phyloP scores from a whole-genome alignment of 345 rosid genomes.

The Melaleuca quinquenervia region DNA sequence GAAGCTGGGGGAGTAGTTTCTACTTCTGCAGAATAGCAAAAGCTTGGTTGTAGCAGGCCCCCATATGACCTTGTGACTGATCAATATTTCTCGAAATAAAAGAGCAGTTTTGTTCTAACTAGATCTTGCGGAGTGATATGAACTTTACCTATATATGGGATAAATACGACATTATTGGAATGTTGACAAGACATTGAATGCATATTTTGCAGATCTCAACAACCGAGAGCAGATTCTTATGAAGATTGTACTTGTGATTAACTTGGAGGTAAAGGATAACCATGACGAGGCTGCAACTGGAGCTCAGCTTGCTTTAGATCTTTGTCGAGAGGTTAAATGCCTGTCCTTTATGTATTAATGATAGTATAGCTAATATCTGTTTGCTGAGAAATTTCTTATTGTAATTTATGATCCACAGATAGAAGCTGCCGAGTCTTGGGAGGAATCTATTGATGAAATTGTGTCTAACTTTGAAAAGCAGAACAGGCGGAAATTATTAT shows the following conservation, averaged over 20 bases:
- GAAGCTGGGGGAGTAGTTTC: neutral
- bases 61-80: neutral
- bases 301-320: constrained; percentile 70
- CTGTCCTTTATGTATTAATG: neutral
- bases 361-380: neutral
- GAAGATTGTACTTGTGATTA: constrained; percentile 72
- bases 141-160: neutral
- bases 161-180: neutral
- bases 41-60: neutral
- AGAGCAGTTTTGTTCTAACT: neutral
- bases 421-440: constrained; percentile 78
- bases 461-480: constrained; percentile 62
- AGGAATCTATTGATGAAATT: constrained; percentile 72
- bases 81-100: neutral
- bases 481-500: constrained; percentile 64
- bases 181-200: neutral
- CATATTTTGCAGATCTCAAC: constrained; percentile 56
- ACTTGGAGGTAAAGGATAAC: constrained; percentile 96
- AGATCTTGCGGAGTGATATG: neutral
- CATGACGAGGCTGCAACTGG: constrained; percentile 96
- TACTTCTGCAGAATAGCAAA: neutral
- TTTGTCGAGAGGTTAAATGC: constrained; percentile 63
- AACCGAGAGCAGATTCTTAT: constrained; percentile 61
- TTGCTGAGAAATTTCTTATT: neutral
- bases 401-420: constrained; percentile 24